These are phyloP conservation scores for Spatholobus suberectus DNA, from an alignment of 306 rosid species.

Conservation along the genomic window DNA sequence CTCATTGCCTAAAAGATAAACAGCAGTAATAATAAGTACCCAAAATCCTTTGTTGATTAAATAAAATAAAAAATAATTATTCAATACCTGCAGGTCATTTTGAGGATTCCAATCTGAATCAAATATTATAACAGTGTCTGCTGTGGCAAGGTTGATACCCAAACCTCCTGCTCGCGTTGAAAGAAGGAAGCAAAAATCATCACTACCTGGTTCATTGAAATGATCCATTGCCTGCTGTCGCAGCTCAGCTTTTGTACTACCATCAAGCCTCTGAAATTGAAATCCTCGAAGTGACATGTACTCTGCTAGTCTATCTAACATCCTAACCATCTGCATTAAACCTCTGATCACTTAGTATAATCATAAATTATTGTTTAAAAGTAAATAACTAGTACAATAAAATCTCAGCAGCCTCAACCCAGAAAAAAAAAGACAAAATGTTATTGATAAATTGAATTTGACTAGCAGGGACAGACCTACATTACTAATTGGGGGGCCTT, in stretches of 20 bases:
- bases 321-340: conserved; percentile 91
- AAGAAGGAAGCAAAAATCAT: conserved; percentile 98
- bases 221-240: conserved; percentile 99
- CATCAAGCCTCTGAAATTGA: conserved; percentile 97
- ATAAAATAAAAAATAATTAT: not conserved
- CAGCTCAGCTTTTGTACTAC: conserved; percentile 93
- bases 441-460: too few relatives aligned
- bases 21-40: not conserved
- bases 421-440: too few relatives aligned
- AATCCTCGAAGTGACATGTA: conserved; percentile 93
- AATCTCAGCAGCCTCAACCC: not conserved
- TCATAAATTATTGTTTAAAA: conserved; percentile 12
- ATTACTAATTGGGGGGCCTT: too few relatives aligned
- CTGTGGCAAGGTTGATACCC: conserved; percentile 98
- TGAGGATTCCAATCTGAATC: conserved; percentile 99
- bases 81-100: conserved; percentile 87
- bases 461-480: too few relatives aligned
- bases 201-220: conserved; percentile 96
- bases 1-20: conserved; percentile 82
- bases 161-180: conserved; percentile 98
- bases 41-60: conserved; percentile 13
- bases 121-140: conserved; percentile 95
- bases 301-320: conserved; percentile 89
- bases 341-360: conserved; percentile 27
- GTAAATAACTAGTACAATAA: too few relatives aligned